A percentile compares a stretch with the other conserved stretches of the same genome.
Conservation (phyloP, 805 yeast genomes). For the Saturnispora sekii region DNA sequence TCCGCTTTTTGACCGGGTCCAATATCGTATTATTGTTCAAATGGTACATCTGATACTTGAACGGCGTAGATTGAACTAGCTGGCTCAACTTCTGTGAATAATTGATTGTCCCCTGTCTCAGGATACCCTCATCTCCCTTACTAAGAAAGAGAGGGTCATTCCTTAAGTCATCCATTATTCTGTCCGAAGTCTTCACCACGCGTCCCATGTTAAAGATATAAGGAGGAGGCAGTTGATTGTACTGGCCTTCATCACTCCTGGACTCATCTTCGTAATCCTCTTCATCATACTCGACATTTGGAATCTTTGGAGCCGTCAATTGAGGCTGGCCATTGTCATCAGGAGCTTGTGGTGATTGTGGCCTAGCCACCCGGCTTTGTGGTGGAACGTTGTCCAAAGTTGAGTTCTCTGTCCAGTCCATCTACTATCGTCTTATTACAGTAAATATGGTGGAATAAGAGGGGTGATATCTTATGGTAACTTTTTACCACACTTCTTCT, state of each 20-base stretch:
- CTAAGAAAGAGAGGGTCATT: constrained; percentile 31
- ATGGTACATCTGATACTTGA: constrained; percentile 12
- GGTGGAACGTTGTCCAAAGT: no score
- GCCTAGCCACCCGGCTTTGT: no score
- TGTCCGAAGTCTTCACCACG: constrained; percentile 52
- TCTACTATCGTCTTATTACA: no score
- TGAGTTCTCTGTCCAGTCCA: no score
- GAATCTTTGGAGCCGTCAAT: background rate
- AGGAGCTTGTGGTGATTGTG: background rate
- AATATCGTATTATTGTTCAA: constrained; percentile 10
- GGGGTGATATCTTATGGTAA: background rate
- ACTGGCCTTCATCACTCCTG: background rate
- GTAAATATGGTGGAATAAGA: no score
- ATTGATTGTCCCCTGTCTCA: constrained; percentile 25
- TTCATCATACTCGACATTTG: background rate
- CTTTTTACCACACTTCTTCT: background rate
- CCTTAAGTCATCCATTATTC: constrained; percentile 56
- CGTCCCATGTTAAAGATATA: constrained; percentile 17
- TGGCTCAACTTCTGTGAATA: constrained; percentile 22
- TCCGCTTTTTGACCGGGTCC: background rate
- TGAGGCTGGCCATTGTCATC: background rate
- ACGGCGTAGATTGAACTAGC: background rate
- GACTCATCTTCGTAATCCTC: background rate
- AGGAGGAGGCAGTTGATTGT: background rate
- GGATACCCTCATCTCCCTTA: constrained; percentile 20